phyloP scores from a whole-genome alignment of 2,329 filamentous ascomycete genomes.

The Colletotrichum eleusines region DNA sequence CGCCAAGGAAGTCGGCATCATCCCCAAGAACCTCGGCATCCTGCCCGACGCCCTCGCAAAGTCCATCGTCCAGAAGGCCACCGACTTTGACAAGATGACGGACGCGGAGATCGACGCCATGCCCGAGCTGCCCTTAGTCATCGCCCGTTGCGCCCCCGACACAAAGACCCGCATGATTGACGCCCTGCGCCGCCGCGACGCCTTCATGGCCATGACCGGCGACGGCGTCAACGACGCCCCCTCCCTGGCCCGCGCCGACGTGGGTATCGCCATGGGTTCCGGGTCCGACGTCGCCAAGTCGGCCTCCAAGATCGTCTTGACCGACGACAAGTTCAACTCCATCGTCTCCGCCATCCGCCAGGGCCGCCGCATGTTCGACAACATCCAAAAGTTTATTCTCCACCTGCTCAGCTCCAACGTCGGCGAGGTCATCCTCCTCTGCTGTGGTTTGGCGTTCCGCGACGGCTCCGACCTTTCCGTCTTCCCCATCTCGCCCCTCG shows the following conservation, averaged over 20 bases:
- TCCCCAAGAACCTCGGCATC: constrained; percentile 71
- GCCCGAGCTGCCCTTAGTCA: constrained; percentile 81
- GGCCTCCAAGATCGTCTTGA: constrained; percentile 84
- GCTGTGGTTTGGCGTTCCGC: constrained; percentile 86
- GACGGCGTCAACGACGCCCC: constrained; percentile 91
- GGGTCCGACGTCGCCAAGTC: constrained; percentile 89
- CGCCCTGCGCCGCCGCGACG: constrained; percentile 80
- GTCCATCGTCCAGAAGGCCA: constrained; percentile 79
- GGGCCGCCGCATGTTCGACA: constrained; percentile 87
- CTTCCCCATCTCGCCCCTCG: constrained; percentile 86
- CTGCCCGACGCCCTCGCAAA: constrained; percentile 73
- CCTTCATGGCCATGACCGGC: constrained; percentile 88
- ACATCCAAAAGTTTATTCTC: constrained; percentile 89
- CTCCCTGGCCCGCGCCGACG: constrained; percentile 82
- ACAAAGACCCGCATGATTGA: constrained; percentile 95
- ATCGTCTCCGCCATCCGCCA: constrained; percentile 87
- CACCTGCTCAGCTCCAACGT: constrained; percentile 86
- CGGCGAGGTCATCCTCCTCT: constrained; percentile 83
- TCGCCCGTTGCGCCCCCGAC: constrained; percentile 85
- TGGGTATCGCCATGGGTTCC: constrained; percentile 92
- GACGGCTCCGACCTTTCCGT: constrained; percentile 79
- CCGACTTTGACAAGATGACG: constrained; percentile 81
- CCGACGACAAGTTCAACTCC: constrained; percentile 89
- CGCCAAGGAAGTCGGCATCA: constrained; percentile 82
- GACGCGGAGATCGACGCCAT: constrained; percentile 82